Percentiles rank a stretch among this genome's conserved stretches.
phyloP scores from a whole-genome alignment of 2,329 filamentous ascomycete genomes.

The Colletotrichum ledebouriae region DNA sequence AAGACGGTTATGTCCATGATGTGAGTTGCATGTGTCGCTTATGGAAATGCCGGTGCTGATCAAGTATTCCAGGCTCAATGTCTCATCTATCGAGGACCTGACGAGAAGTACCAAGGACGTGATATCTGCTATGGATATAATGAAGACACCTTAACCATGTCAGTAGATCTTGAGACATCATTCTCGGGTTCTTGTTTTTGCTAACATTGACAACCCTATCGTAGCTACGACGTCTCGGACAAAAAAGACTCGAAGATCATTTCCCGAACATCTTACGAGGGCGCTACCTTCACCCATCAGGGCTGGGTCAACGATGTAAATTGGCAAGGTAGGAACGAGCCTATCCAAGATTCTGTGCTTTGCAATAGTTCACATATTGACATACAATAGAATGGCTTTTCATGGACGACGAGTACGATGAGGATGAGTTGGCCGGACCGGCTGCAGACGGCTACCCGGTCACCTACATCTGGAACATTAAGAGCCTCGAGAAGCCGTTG shows the following conservation, averaged over 20 bases:
- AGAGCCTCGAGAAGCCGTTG: slow-evolving; percentile 55
- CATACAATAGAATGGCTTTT: slow-evolving; percentile 50
- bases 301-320: slow-evolving; percentile 63
- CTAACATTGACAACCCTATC: too few relatives aligned
- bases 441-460: slow-evolving; percentile 59
- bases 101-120: slow-evolving; percentile 57
- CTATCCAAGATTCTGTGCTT: slow-evolving; percentile 15
- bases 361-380: too few relatives aligned
- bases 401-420: slow-evolving; percentile 65
- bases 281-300: slow-evolving; percentile 70
- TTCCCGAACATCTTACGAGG: slow-evolving; percentile 67
- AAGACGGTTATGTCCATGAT: slow-evolving; percentile 70
- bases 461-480: slow-evolving; percentile 64
- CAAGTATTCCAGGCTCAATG: slow-evolving; percentile 64
- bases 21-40: slow-evolving; percentile 8
- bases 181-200: too few relatives aligned
- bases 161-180: too few relatives aligned
- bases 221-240: slow-evolving; percentile 62
- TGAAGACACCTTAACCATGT: slow-evolving; percentile 64
- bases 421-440: slow-evolving; percentile 54
- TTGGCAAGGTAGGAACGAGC: slow-evolving; percentile 50
- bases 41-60: neutral
- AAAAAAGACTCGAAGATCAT: slow-evolving; percentile 61
- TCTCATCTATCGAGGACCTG: slow-evolving; percentile 64
- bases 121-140: slow-evolving; percentile 69